A percentile compares a stretch with the other conserved stretches of the same genome.
Conservation (phyloP, 2,329 filamentous ascomycete genomes). For the Alternaria sp. region DNA sequence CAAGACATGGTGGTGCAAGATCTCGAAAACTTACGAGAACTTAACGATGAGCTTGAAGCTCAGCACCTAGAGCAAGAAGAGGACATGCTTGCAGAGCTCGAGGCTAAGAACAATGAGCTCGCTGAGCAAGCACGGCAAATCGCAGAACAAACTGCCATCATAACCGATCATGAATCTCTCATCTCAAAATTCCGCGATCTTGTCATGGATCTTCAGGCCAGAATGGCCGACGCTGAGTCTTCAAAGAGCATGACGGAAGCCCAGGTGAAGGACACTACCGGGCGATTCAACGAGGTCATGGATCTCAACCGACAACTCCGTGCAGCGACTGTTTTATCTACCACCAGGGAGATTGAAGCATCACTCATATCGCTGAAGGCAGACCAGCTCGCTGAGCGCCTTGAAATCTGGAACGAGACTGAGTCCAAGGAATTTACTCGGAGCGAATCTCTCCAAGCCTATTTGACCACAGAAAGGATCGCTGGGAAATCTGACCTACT, state of each 20-base stretch:
- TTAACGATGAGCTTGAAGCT: conserved; percentile 92
- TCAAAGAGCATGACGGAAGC: conserved; percentile 92
- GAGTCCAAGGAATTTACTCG: conserved; percentile 72
- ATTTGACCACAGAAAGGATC: conserved; percentile 87
- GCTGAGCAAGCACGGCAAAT: conserved; percentile 80
- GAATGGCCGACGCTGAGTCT: conserved; percentile 90
- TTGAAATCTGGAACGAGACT: conserved; percentile 68
- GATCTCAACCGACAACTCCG: conserved; percentile 96
- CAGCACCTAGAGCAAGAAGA: conserved; percentile 94
- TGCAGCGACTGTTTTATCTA: conserved; percentile 86
- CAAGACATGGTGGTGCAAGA: conserved; percentile 85
- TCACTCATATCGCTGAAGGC: conserved; percentile 88
- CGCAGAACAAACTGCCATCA: conserved; percentile 77
- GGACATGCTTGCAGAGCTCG: conserved; percentile 92
- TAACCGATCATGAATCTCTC: conserved; percentile 91
- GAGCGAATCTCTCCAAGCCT: conserved; percentile 84
- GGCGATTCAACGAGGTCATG: conserved; percentile 91
- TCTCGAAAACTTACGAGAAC: conserved; percentile 86
- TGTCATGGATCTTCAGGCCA: conserved; percentile 83
- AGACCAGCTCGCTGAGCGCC: conserved; percentile 86
- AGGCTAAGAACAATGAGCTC: conserved; percentile 85
- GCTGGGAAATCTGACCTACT: conserved; percentile 76
- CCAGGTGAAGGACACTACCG: conserved; percentile 89
- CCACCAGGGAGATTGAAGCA: conserved; percentile 92
- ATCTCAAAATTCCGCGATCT: conserved; percentile 88